These are phyloP conservation scores for Eucalyptus coolabah DNA, from an alignment of 345 rosid genomes.

Conservation along the genomic window DNA sequence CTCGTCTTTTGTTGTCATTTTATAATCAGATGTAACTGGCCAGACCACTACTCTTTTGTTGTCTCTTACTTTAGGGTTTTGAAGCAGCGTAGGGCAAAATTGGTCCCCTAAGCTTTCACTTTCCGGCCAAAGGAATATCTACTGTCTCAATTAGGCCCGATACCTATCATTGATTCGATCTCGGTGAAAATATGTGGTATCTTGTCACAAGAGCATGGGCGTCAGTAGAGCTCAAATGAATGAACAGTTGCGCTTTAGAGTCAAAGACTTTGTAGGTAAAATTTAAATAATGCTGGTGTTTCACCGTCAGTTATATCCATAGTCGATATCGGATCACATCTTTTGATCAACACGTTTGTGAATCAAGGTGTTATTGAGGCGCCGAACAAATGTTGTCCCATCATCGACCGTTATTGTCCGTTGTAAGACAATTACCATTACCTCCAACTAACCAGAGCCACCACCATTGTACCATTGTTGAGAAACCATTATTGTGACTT, in stretches of 20 bases:
- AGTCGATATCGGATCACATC: not conserved
- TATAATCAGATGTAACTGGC: not conserved
- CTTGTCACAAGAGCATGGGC: not conserved
- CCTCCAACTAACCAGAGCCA: not conserved
- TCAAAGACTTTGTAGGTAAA: not conserved
- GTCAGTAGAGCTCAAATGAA: not conserved
- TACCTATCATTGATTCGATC: not conserved
- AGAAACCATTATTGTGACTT: not conserved
- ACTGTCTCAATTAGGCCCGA: not conserved
- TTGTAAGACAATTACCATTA: not conserved
- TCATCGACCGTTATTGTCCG: not conserved
- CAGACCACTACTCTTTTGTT: not conserved
- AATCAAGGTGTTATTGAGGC: not conserved
- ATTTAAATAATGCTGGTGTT: not conserved
- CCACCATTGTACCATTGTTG: not conserved
- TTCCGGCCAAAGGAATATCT: not conserved
- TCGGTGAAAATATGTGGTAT: not conserved
- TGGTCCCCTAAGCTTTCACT: not conserved
- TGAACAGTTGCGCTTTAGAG: not conserved
- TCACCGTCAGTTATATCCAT: not conserved
- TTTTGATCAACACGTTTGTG: not conserved
- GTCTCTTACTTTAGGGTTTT: not conserved
- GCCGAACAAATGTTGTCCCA: not conserved
- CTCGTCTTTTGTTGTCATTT: not conserved
- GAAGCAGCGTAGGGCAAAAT: not conserved